Conservation (phyloP, 139 green algal genomes). For the Chlorella sp. region DNA sequence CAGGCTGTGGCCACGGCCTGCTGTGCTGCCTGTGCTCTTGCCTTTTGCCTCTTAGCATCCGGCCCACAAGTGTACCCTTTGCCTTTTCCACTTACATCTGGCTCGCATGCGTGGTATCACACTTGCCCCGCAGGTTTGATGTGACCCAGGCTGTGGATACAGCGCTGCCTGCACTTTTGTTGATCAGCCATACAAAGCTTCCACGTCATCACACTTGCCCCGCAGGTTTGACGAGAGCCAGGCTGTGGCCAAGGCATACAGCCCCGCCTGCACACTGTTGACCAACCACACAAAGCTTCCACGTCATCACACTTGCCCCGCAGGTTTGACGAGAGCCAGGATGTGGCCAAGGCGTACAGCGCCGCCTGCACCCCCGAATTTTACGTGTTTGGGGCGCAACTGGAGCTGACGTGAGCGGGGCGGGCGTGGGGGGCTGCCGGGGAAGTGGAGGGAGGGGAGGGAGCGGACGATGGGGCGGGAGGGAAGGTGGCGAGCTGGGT, state of each 20-base stretch:
- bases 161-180: slow-evolving; percentile 37
- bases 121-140: slow-evolving; percentile 69
- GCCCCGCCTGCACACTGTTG: slow-evolving; percentile 40
- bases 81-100: neutral
- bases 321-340: slow-evolving; percentile 80
- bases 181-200: too few relatives aligned
- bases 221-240: slow-evolving; percentile 82
- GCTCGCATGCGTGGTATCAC: too few relatives aligned
- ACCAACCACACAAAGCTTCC: too few relatives aligned
- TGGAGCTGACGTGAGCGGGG: slow-evolving; percentile 81
- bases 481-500: too few relatives aligned
- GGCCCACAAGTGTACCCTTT: too few relatives aligned
- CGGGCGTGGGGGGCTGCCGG: too few relatives aligned
- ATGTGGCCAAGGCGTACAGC: slow-evolving; percentile 82
- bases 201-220: too few relatives aligned
- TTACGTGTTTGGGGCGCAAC: slow-evolving; percentile 69
- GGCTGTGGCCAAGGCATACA: slow-evolving; percentile 85
- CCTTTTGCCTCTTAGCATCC: slow-evolving; percentile 75
- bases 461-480: too few relatives aligned
- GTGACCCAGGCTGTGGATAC: slow-evolving; percentile 83
- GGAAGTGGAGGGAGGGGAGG: too few relatives aligned
- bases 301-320: slow-evolving; percentile 51
- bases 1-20: slow-evolving; percentile 88
- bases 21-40: slow-evolving; percentile 81
- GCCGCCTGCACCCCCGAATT: slow-evolving; percentile 87